A percentile compares a stretch with the other conserved stretches of the same genome.
phyloP scores from a whole-genome alignment of 345 rosid species.

The Camelina neglecta region DNA sequence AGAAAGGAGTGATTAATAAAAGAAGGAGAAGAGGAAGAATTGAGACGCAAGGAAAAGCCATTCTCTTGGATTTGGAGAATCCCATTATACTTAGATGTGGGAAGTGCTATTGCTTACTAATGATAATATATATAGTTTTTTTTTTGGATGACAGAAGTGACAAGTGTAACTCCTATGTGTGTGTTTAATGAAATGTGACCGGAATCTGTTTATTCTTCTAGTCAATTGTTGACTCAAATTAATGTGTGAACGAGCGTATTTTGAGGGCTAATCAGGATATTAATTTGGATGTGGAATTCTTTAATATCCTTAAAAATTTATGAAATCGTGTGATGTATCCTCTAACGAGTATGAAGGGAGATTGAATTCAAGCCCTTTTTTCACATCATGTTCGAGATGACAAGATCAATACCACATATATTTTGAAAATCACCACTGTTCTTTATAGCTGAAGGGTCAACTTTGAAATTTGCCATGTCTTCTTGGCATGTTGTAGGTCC shows the following conservation, averaged over 20 bases:
- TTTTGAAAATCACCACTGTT: slow-evolving; percentile 38
- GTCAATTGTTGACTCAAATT: neutral
- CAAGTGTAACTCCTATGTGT: no score
- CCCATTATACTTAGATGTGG: no score
- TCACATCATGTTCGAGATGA: slow-evolving; percentile 44
- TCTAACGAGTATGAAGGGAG: slow-evolving; percentile 13
- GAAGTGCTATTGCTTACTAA: no score
- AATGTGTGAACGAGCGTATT: neutral
- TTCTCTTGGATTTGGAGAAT: neutral
- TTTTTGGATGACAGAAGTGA: no score
- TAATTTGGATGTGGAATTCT: no score
- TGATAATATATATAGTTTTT: no score
- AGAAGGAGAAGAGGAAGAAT: slow-evolving; percentile 28
- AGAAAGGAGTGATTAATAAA: slow-evolving; percentile 25
- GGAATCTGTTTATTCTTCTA: no score
- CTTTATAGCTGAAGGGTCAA: slow-evolving; percentile 29
- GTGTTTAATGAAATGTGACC: no score
- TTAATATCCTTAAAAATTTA: no score
- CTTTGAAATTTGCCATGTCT: slow-evolving; percentile 14
- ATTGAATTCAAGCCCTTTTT: neutral
- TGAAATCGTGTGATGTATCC: neutral
- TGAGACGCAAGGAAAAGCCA: slow-evolving; percentile 24
- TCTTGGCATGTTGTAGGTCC: slow-evolving; percentile 35
- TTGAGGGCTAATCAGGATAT: neutral
- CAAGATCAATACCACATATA: slow-evolving; percentile 41